Percentiles rank a stretch among this genome's conserved stretches.
phyloP scores from a whole-genome alignment of 2,329 filamentous ascomycete genomes.

The Fusarium sp. region DNA sequence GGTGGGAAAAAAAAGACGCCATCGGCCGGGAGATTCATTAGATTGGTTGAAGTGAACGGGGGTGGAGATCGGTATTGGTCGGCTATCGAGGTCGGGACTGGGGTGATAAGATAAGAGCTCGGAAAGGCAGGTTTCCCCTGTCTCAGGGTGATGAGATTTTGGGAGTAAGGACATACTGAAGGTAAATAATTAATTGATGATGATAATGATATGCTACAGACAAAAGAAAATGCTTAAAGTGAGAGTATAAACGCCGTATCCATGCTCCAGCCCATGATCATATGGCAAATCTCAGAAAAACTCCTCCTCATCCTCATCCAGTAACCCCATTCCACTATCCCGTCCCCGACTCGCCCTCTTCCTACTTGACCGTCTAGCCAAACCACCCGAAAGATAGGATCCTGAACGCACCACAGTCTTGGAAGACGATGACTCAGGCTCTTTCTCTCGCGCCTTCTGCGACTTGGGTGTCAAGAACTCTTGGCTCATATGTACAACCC shows the following conservation, averaged over 20 bases:
- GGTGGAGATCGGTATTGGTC: constrained; percentile 18
- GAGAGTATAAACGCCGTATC: constrained; percentile 26
- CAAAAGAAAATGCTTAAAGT: constrained; percentile 34
- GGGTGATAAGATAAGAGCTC: neutral
- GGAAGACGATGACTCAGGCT: constrained; percentile 23
- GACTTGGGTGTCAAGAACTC: constrained; percentile 58
- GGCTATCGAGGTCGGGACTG: constrained; percentile 21
- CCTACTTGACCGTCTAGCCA: constrained; percentile 51
- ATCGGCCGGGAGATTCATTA: constrained; percentile 8
- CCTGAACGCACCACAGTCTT: constrained; percentile 34
- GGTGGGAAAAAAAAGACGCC: constrained; percentile 3
- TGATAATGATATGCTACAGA: constrained; percentile 43
- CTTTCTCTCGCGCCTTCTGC: neutral
- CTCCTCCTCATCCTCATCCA: constrained; percentile 68
- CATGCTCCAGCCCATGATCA: constrained; percentile 8
- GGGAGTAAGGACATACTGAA: neutral
- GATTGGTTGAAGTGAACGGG: constrained; percentile 16
- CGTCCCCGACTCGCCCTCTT: constrained; percentile 62
- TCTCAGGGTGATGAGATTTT: no score
- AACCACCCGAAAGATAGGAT: constrained; percentile 47
- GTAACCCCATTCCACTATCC: constrained; percentile 69
- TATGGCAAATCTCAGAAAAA: constrained; percentile 40
- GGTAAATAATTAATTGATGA: constrained; percentile 1
- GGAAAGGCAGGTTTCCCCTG: constrained; percentile 57
- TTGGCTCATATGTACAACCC: constrained; percentile 63